phyloP scores from a whole-genome alignment of 768 basidiomycete genomes.

The Peribolospora kevripleyi region DNA sequence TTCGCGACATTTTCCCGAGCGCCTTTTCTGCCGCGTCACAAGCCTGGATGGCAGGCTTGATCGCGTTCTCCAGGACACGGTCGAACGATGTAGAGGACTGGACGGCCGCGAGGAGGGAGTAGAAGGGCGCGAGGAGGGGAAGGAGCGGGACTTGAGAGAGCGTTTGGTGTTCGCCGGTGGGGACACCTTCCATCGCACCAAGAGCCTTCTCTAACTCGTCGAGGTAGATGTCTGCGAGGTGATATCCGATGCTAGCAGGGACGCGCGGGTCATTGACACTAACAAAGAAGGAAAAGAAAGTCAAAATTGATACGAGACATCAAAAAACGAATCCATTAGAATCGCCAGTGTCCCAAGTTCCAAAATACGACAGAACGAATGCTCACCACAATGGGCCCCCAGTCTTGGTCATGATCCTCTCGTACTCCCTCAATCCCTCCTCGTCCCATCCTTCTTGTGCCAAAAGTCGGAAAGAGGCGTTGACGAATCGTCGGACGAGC shows the following conservation, averaged over 20 bases:
- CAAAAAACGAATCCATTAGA: background rate
- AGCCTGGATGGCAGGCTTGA: conserved; percentile 24
- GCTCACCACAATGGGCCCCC: conserved; percentile 68
- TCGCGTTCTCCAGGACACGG: conserved; percentile 27
- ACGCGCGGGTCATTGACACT: conserved; percentile 47
- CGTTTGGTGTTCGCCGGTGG: conserved; percentile 2
- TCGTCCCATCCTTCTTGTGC: conserved; percentile 44
- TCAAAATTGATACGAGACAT: background rate
- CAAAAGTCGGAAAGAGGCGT: conserved; percentile 61
- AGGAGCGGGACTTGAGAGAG: conserved; percentile 26
- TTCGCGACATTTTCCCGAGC: background rate
- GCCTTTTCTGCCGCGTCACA: conserved; percentile 18
- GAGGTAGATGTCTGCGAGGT: conserved; percentile 68
- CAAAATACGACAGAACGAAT: background rate
- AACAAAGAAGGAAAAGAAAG: background rate
- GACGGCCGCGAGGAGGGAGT: conserved; percentile 44
- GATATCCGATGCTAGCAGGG: conserved; percentile 54
- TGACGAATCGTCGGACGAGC: conserved; percentile 68
- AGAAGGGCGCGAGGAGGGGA: conserved; percentile 42
- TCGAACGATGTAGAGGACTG: conserved; percentile 39
- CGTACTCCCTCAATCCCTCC: conserved; percentile 34
- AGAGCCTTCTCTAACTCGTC: conserved; percentile 52
- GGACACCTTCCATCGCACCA: background rate
- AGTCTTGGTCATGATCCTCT: conserved; percentile 35
- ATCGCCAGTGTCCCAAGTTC: background rate